phyloP scores from a whole-genome alignment of 2,329 filamentous ascomycete genomes.

The Botrytis pseudocinerea region DNA sequence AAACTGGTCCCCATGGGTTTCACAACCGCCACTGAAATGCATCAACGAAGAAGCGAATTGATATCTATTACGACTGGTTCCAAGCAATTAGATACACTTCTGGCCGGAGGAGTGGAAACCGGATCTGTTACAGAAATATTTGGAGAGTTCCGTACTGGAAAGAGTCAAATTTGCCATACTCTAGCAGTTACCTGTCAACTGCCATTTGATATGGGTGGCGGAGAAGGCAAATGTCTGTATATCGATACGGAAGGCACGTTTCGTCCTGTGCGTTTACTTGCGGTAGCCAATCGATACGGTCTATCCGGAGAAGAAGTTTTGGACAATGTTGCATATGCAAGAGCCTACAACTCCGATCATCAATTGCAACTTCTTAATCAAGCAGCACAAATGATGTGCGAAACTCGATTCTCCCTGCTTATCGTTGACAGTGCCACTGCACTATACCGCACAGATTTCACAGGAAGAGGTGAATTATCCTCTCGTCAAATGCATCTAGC shows the following conservation, averaged over 20 bases:
- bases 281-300: slow-evolving; percentile 91
- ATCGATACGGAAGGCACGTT: slow-evolving; percentile 99
- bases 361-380: slow-evolving; percentile 94
- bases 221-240: slow-evolving; percentile 96
- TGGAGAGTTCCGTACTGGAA: slow-evolving; percentile 95
- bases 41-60: slow-evolving; percentile 90
- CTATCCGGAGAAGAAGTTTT: slow-evolving; percentile 95
- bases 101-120: slow-evolving; percentile 93
- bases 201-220: slow-evolving; percentile 98
- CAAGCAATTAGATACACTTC: slow-evolving; percentile 91
- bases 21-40: slow-evolving; percentile 98
- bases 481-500: slow-evolving; percentile 85
- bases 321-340: slow-evolving; percentile 96
- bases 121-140: slow-evolving; percentile 98
- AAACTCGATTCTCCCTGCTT: slow-evolving; percentile 93
- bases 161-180: slow-evolving; percentile 98
- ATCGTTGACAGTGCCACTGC: slow-evolving; percentile 96
- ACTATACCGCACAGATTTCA: slow-evolving; percentile 93
- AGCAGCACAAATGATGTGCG: slow-evolving; percentile 98
- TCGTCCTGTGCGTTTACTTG: slow-evolving; percentile 83
- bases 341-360: slow-evolving; percentile 98
- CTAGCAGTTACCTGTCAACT: slow-evolving; percentile 97
- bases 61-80: slow-evolving; percentile 98
- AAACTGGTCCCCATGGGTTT: slow-evolving; percentile 99
- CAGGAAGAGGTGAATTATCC: slow-evolving; percentile 95